These are phyloP conservation scores for Begonia masoniana DNA, from an alignment of 306 rosid genomes.

Conservation along the genomic window DNA sequence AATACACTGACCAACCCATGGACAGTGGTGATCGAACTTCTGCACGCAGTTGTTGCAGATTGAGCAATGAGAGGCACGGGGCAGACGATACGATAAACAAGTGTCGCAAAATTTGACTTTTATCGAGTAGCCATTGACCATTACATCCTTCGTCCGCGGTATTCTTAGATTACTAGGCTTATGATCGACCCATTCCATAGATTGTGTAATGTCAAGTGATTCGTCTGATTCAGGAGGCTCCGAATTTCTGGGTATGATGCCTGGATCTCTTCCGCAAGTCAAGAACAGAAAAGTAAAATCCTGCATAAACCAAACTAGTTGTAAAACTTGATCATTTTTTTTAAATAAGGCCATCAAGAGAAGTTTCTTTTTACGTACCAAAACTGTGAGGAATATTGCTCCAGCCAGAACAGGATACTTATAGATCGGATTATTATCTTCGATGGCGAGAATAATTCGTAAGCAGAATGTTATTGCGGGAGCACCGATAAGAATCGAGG, in stretches of 20 bases:
- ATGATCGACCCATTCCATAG: constrained; percentile 55
- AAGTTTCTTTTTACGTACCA: constrained; percentile 49
- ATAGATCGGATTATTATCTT: constrained; percentile 20
- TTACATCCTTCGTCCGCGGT: constrained; percentile 59
- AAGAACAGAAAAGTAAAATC: constrained; percentile 64
- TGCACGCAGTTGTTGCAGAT: constrained; percentile 90
- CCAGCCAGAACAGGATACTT: constrained; percentile 38
- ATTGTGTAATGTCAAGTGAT: constrained; percentile 17
- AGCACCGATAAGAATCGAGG: constrained; percentile 62
- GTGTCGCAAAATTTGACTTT: constrained; percentile 90
- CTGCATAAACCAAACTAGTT: constrained; percentile 29
- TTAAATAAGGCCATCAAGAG: constrained; percentile 11
- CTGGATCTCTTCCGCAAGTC: constrained; percentile 92
- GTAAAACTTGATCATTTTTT: constrained; percentile 9
- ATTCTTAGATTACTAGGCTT: constrained; percentile 33
- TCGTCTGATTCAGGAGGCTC: constrained; percentile 50
- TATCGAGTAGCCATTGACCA: constrained; percentile 51
- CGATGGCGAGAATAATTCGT: constrained; percentile 36
- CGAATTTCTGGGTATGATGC: constrained; percentile 70
- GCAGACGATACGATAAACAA: constrained; percentile 78
- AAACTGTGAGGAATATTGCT: constrained; percentile 58
- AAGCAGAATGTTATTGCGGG: constrained; percentile 76
- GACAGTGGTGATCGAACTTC: constrained; percentile 95
- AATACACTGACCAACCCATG: constrained; percentile 98
- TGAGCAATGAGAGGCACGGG: constrained; percentile 92